These are phyloP conservation scores for Colletotrichum simmondsii DNA, from an alignment of 2,329 filamentous ascomycete species.

Conservation along the genomic window DNA sequence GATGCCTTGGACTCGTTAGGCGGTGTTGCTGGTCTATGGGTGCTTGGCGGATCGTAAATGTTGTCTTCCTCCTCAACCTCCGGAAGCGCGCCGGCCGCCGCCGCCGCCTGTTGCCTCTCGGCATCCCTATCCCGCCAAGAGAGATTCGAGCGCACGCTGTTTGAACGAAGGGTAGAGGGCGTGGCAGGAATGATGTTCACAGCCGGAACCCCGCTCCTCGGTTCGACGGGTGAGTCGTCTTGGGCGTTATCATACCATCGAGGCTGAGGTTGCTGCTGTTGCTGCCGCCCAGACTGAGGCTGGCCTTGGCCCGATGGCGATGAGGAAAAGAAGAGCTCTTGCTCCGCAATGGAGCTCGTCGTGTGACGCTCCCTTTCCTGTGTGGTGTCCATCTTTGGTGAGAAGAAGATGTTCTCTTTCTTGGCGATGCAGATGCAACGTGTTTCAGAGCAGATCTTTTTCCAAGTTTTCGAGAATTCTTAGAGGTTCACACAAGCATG, in stretches of 20 bases:
- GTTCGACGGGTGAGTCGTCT: conserved; percentile 24
- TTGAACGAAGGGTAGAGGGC: conserved; percentile 29
- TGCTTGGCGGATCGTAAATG: conserved; percentile 22
- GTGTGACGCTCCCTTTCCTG: conserved; percentile 25
- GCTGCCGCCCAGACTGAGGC: conserved; percentile 13
- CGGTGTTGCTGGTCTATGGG: background rate
- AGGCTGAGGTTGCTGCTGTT: conserved; percentile 18
- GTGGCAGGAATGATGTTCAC: conserved; percentile 32
- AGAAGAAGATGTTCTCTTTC: background rate
- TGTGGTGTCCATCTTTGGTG: conserved; percentile 22
- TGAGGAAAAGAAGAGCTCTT: conserved; percentile 22
- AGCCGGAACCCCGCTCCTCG: conserved; percentile 27
- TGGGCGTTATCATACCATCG: conserved; percentile 27
- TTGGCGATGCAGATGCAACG: conserved; percentile 2
- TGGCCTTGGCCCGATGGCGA: conserved; percentile 18
- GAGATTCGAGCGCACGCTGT: conserved; percentile 27
- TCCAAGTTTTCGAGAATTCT: background rate
- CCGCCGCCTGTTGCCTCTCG: conserved; percentile 3
- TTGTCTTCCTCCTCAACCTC: conserved; percentile 27
- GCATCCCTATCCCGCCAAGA: conserved; percentile 16
- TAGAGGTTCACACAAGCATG: background rate
- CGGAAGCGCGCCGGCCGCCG: conserved; percentile 5
- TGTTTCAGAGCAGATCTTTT: background rate
- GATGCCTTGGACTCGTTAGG: background rate
- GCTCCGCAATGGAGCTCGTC: conserved; percentile 28